Evolutionary conservation across 768 basidiomycete genomes (phyloP), one percentile per base, ranked within the genome.

Genomic region (Crassisporium funariophilum): DNA sequence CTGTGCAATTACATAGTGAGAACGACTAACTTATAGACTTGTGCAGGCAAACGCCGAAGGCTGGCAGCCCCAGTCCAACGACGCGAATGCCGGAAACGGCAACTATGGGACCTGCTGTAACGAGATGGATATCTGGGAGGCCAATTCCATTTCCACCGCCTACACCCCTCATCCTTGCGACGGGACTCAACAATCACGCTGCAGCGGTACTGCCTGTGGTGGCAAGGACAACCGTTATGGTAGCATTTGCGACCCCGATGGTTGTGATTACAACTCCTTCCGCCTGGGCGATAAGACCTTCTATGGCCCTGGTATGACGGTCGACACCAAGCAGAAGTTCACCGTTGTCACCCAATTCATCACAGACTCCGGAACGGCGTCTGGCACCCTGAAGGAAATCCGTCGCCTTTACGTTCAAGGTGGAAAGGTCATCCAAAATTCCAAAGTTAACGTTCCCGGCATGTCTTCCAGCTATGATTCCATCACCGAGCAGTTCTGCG

Each of bases 231-330:
- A 67, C 60, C 66, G 76, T 46, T 69, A 73, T 57, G 66, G 56
- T 48, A 71, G 73, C 42, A 58, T 75, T 27, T 82, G 80, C 63
- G 79, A 82, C 63, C 66, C 69, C 45, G 78, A 77, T 51, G 79
- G 81, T 25, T 82, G 81, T 64, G 81, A 81, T 57, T 82, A 78
- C 74, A 82, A 81, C 74, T 77, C 80, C 12, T 82, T 60, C 72
- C 78, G 79, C 53, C 70, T 77, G 74, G 79, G 79, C 29, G 61
- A 66, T 57, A 60, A 56, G 47, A 47, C 58, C 39, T 82, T 80
- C 76, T 71, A 72, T 60, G 80, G 80, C 21, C 57, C 63, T 9
- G 72, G 73, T 37, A 51, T 57, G 61, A 77, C 67, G 17, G 47
- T 57, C 50, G 46, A 57, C 40, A 57, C 56, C 47, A 52, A 31